Evolutionary conservation across 306 rosid species (phyloP), one percentile per base, ranked within the genome.

Genomic region (Astragalus glycyphyllos): DNA sequence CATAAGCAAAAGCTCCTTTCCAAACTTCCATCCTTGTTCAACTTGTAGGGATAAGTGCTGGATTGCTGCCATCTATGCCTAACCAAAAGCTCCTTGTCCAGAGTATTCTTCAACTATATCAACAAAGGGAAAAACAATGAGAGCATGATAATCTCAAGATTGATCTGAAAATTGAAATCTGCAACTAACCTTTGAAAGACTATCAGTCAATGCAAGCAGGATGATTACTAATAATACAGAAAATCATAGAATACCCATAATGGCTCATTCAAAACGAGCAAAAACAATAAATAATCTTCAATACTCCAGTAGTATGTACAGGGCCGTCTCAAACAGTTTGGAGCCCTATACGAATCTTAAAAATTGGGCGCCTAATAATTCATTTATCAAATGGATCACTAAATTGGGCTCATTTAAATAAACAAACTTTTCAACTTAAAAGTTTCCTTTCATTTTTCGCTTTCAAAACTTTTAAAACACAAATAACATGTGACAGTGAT

Each of bases 71-170:
- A 65, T 10, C 17, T 8, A 11, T 4, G 53, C 68, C 11, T 62
- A 42, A 41, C 17, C 8, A 10, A 65, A 47, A 26, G 31, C 37
- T 31, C 32, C 58, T 4, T 65, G 58, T 9, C 44, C 57, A 26
- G 5, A 65, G 26, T 48, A 32, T 48, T 10, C 71, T 47, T 65
- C 71, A 65, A 31, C 58, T 61, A 65, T 3, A 14, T 31, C 2
- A 32, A 31, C 51, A 14, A 65, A 26, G 10, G 3, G 56, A n/a
- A 64, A 65, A 26, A 13, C 8, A 8, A 32, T 29, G 34, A 42
- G 6, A 45, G 12, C 29, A 9, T 61, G 68, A 61, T 61, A 41
- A 11, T 41, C 1, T 16, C 13, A 61, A 40, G 51, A 61, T 10
- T 50, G 7, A 16, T 38, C 4, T 38, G n/a, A 9, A 62, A 41